Conservation (phyloP, 2,329 filamentous ascomycete species). For the Diplodia scrobiculata region DNA sequence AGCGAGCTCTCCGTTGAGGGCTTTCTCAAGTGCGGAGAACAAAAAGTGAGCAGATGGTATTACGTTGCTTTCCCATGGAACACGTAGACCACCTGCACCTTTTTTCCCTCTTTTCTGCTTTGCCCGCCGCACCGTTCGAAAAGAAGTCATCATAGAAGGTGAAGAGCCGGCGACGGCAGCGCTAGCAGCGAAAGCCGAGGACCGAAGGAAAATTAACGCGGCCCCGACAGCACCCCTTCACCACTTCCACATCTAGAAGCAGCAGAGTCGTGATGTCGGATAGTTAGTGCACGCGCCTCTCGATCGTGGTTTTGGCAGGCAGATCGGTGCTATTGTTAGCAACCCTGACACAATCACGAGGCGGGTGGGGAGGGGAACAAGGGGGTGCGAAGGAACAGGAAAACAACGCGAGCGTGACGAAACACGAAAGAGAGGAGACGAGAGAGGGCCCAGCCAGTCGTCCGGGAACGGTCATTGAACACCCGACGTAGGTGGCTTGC, state of each 20-base stretch:
- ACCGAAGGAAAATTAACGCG: neutral
- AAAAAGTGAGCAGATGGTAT: neutral
- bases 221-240: neutral
- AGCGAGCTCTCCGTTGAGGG: neutral
- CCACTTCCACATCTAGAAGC: neutral
- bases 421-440: neutral
- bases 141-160: too few species aligned
- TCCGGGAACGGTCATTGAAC: neutral
- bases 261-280: neutral
- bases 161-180: neutral
- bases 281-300: neutral
- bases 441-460: neutral
- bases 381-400: constrained; percentile 7
- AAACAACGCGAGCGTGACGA: neutral
- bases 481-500: neutral
- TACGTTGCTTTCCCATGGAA: neutral
- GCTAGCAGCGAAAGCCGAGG: neutral
- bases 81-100: neutral
- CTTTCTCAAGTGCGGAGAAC: neutral
- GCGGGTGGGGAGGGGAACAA: neutral
- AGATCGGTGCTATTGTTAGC: constrained; percentile 26
- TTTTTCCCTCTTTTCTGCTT: neutral
- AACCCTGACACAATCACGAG: neutral
- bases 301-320: constrained; percentile 10
- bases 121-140: neutral